A percentile compares a stretch with the other conserved stretches of the same genome.
Evolutionary conservation across 164 flowering plant species (phyloP).

Genomic region (Vitis rotundifolia): DNA sequence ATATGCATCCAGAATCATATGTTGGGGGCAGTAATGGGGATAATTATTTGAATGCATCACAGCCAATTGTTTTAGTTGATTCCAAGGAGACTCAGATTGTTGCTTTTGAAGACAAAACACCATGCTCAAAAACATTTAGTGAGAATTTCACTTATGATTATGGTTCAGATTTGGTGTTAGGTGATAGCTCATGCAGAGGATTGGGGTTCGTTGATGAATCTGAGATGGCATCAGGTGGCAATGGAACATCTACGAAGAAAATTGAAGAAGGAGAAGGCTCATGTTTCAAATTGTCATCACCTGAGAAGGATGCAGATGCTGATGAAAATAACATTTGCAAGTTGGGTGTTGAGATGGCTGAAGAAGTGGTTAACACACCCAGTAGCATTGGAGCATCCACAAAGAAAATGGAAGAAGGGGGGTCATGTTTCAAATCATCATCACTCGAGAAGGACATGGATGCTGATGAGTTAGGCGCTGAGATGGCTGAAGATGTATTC

Average conservation of each 20-base stretch:
- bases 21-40: slow-evolving; percentile 8
- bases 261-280: slow-evolving; percentile 29
- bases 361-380: slow-evolving; percentile 20
- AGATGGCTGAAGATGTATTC: slow-evolving; percentile 19
- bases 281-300: slow-evolving; percentile 21
- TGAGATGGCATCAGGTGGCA: slow-evolving; percentile 29
- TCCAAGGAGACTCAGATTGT: slow-evolving; percentile 39
- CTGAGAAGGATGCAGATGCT: slow-evolving; percentile 32
- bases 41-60: slow-evolving; percentile 17
- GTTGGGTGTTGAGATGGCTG: slow-evolving; percentile 9
- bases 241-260: slow-evolving; percentile 28
- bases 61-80: slow-evolving; percentile 42
- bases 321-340: slow-evolving; percentile 15
- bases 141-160: slow-evolving; percentile 46
- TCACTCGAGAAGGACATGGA: slow-evolving; percentile 34
- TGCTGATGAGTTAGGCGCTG: slow-evolving; percentile 17
- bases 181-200: slow-evolving; percentile 53
- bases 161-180: slow-evolving; percentile 41
- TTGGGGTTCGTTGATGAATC: slow-evolving; percentile 64
- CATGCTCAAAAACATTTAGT: slow-evolving; percentile 21
- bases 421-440: slow-evolving; percentile 17
- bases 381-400: slow-evolving; percentile 29
- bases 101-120: slow-evolving; percentile 53
- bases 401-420: slow-evolving; percentile 31
- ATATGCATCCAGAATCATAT: slow-evolving; percentile 11